Percentiles rank a stretch among this genome's conserved stretches.
phyloP scores from a whole-genome alignment of 1,284 basidiomycete genomes.

The Meira miltonrushii region DNA sequence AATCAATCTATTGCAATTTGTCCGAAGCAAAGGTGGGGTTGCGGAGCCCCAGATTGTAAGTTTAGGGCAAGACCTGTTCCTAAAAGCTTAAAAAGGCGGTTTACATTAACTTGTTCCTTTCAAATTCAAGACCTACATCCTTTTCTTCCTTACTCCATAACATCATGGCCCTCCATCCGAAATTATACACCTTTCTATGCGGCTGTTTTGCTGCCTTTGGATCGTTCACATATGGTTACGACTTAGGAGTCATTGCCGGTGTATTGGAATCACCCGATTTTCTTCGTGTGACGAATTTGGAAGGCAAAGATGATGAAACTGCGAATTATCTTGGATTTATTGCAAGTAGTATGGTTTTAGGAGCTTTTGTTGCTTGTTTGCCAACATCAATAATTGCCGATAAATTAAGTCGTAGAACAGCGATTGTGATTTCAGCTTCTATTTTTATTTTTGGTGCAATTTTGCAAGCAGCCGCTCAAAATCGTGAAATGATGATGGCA shows the following conservation, averaged over 20 bases:
- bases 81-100: too few relatives aligned
- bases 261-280: constrained; percentile 56
- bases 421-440: constrained; percentile 53
- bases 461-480: constrained; percentile 57
- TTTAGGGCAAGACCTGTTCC: too few relatives aligned
- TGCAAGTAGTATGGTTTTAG: constrained; percentile 49
- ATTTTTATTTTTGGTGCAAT: constrained; percentile 60
- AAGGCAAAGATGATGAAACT: constrained; percentile 21
- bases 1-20: too few relatives aligned
- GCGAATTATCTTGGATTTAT: constrained; percentile 55
- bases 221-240: constrained; percentile 16
- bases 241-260: constrained; percentile 55
- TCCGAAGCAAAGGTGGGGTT: too few relatives aligned
- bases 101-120: too few relatives aligned
- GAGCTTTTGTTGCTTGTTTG: constrained; percentile 51
- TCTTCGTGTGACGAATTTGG: constrained; percentile 11
- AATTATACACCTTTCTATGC: constrained; percentile 61
- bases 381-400: constrained; percentile 53
- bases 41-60: too few relatives aligned
- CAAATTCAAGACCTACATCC: too few relatives aligned
- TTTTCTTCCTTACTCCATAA: too few relatives aligned
- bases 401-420: constrained; percentile 48
- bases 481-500: constrained; percentile 62
- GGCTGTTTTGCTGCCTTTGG: constrained; percentile 60
- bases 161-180: constrained; percentile 50